phyloP scores from a whole-genome alignment of 129 eudicot genomes.

The sunflower (Helianthus annuus) region HanXRQr2.0-SUNRISE NC_035437.2:42034158-42034657 shows the following conservation, averaged over 20 bases:
- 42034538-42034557: constrained; percentile 82
- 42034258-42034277: constrained; percentile 38
- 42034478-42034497: background rate
- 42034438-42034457: background rate
- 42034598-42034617: constrained; percentile 71
- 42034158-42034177: background rate
- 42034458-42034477: background rate
- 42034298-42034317: background rate
- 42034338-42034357: constrained; percentile 16
- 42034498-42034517: background rate
- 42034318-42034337: background rate
- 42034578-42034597: constrained; percentile 68
- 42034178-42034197: constrained; percentile 26
- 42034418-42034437: background rate
- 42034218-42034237: constrained; percentile 28
- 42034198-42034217: constrained; percentile 16
- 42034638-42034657: constrained; percentile 70
- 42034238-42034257: constrained; percentile 23
- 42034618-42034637: constrained; percentile 65
- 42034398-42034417: background rate
- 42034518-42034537: constrained; percentile 76
- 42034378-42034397: too few relatives aligned
- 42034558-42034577: constrained; percentile 77
- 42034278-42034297: constrained; percentile 8
- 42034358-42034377: too few relatives aligned